Conservation (phyloP, 2,329 filamentous ascomycete species). For the Furcasterigmium furcatum region DNA sequence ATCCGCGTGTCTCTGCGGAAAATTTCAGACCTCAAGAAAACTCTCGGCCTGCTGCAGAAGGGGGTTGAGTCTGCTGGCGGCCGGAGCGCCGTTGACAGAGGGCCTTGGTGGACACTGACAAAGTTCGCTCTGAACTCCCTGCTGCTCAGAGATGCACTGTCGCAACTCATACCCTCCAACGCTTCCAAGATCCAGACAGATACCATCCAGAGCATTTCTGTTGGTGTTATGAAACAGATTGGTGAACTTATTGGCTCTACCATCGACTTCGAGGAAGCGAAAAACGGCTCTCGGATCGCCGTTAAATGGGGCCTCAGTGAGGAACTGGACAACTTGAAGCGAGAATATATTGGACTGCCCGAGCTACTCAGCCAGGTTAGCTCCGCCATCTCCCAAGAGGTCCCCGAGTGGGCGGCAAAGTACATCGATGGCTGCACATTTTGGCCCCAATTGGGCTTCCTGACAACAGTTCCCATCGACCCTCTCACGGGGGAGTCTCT, state of each 20-base stretch:
- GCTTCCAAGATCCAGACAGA: slow-evolving; percentile 20
- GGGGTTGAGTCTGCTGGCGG: slow-evolving; percentile 60
- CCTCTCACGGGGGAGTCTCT: slow-evolving; percentile 52
- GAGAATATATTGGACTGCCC: slow-evolving; percentile 74
- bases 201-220: slow-evolving; percentile 59
- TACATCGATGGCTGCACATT: slow-evolving; percentile 76
- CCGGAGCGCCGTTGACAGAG: slow-evolving; percentile 54
- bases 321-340: slow-evolving; percentile 75
- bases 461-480: slow-evolving; percentile 70
- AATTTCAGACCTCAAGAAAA: slow-evolving; percentile 71
- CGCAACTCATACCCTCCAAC: slow-evolving; percentile 37
- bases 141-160: slow-evolving; percentile 63
- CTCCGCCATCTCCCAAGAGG: slow-evolving; percentile 54
- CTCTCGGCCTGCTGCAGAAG: slow-evolving; percentile 70
- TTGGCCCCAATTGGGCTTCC: slow-evolving; percentile 87
- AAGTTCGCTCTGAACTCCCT: slow-evolving; percentile 70
- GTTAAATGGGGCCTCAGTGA: slow-evolving; percentile 70
- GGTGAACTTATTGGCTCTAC: slow-evolving; percentile 70
- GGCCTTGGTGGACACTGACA: slow-evolving; percentile 69
- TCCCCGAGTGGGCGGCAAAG: slow-evolving; percentile 56
- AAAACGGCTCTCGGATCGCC: slow-evolving; percentile 66
- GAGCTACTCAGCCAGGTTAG: slow-evolving; percentile 68
- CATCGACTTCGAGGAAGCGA: slow-evolving; percentile 78
- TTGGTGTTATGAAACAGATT: slow-evolving; percentile 56
- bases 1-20: slow-evolving; percentile 62